Evolutionary conservation across 2,329 filamentous ascomycete species (phyloP).

Genomic region (Atkinsonella hypoxylon): DNA sequence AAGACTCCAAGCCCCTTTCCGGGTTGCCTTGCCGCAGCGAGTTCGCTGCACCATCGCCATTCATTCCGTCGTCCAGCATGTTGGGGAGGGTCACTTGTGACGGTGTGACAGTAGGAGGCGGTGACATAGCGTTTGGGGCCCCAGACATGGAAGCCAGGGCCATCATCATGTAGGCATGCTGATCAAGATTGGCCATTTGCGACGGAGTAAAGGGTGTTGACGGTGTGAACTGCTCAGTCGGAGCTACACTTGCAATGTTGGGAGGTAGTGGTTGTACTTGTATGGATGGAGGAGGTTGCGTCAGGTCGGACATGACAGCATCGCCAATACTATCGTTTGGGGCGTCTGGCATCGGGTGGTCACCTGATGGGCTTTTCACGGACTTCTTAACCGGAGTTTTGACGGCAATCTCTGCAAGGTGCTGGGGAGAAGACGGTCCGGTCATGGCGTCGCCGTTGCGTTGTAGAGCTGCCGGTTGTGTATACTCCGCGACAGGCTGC

Average conservation of each 20-base stretch:
- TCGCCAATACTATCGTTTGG: constrained; percentile 1
- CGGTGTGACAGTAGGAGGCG: constrained; percentile 32
- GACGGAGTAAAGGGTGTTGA: constrained; percentile 23
- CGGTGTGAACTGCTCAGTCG: constrained; percentile 17
- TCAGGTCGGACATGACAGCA: constrained; percentile 4
- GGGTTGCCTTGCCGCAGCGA: constrained; percentile 22
- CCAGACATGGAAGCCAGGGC: constrained; percentile 28
- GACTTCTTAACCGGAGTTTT: not conserved
- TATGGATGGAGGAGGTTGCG: constrained; percentile 4
- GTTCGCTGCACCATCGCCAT: constrained; percentile 18
- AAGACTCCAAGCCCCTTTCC: constrained; percentile 39
- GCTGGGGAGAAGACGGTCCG: not conserved
- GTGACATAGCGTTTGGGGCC: constrained; percentile 25
- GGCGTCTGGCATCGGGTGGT: constrained; percentile 11
- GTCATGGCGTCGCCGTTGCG: constrained; percentile 1
- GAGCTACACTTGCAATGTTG: constrained; percentile 7
- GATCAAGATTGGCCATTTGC: constrained; percentile 21
- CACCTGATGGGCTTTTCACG: constrained; percentile 3
- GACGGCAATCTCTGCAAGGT: not conserved
- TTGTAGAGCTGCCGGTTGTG: constrained; percentile 7
- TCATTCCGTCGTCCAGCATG: constrained; percentile 18
- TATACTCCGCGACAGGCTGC: not conserved
- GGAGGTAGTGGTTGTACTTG: constrained; percentile 9
- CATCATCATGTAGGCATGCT: constrained; percentile 34
- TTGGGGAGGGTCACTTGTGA: constrained; percentile 33